These are phyloP conservation scores for Ascochyta fabae DNA, from an alignment of 2,329 filamentous ascomycete genomes.

Conservation along the genomic window DNA sequence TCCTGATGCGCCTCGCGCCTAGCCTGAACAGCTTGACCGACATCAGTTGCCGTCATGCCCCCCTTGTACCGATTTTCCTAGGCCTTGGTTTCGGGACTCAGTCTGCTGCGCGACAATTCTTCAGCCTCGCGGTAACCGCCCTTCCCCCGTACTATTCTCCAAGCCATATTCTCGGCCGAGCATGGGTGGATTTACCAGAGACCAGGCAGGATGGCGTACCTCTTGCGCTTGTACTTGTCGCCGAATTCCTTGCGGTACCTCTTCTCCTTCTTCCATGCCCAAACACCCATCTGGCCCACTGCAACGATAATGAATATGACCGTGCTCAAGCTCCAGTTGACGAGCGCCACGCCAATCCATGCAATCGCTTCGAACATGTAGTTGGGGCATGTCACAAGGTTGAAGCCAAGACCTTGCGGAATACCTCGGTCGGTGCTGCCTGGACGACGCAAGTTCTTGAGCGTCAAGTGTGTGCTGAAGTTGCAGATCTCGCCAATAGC, in stretches of 20 bases:
- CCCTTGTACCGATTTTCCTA: neutral
- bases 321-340: slow-evolving; percentile 80
- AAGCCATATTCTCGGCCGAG: slow-evolving; percentile 9
- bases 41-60: neutral
- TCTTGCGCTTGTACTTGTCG: slow-evolving; percentile 95
- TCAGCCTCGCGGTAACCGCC: slow-evolving; percentile 3
- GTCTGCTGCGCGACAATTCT: neutral
- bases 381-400: slow-evolving; percentile 91
- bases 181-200: slow-evolving; percentile 60
- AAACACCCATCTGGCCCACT: slow-evolving; percentile 78
- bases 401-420: slow-evolving; percentile 83
- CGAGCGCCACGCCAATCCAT: slow-evolving; percentile 82
- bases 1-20: slow-evolving; percentile 3
- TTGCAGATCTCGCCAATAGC: slow-evolving; percentile 81
- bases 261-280: slow-evolving; percentile 91
- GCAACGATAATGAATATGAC: slow-evolving; percentile 78
- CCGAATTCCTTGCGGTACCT: slow-evolving; percentile 90
- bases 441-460: slow-evolving; percentile 76
- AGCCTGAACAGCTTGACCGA: neutral
- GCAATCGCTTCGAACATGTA: slow-evolving; percentile 92
- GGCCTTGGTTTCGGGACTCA: neutral
- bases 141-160: neutral
- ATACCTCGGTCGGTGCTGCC: slow-evolving; percentile 86
- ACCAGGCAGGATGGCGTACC: slow-evolving; percentile 79
- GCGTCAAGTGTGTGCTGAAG: slow-evolving; percentile 77